Conservation (phyloP, 805 yeast genomes). For the Sugiyamaella boreocaroliniensis region DNA sequence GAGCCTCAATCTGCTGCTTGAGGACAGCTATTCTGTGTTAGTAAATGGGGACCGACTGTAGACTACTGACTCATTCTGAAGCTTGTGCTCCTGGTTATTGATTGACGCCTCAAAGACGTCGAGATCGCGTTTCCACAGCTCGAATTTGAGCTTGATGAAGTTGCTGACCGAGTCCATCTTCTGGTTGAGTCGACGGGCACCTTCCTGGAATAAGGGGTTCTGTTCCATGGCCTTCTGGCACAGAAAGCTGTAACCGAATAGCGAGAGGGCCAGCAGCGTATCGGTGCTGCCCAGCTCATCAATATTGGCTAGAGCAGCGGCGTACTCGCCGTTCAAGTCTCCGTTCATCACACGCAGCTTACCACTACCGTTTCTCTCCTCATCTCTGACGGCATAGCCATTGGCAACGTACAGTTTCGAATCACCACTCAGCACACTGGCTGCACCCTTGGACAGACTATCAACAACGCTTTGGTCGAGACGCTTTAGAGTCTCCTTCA, state of each 20-base stretch:
- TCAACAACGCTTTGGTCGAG: no score
- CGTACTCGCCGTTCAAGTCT: no score
- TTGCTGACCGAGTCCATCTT: slow-evolving; percentile 81
- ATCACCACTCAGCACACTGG: no score
- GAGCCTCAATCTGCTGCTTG: no score
- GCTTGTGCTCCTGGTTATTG: slow-evolving; percentile 11
- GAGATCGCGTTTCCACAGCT: slow-evolving; percentile 87
- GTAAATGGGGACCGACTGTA: neutral
- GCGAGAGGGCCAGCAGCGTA: slow-evolving; percentile 10
- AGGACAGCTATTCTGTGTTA: neutral
- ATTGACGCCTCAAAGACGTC: slow-evolving; percentile 12
- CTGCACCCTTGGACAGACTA: no score
- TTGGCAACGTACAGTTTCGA: no score
- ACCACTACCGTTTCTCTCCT: neutral
- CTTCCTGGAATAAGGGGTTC: slow-evolving; percentile 75
- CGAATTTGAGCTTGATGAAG: slow-evolving; percentile 84
- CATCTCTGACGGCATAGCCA: neutral
- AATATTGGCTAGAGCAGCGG: no score
- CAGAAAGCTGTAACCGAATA: slow-evolving; percentile 28
- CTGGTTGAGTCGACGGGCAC: slow-evolving; percentile 74
- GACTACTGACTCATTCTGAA: neutral
- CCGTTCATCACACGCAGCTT: no score
- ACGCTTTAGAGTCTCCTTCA: neutral
- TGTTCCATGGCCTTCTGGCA: slow-evolving; percentile 11
- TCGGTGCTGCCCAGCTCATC: slow-evolving; percentile 16